These are phyloP conservation scores for Avena atlantica DNA, from an alignment of 176 grass and related monocot species.

Conservation along the genomic window DNA sequence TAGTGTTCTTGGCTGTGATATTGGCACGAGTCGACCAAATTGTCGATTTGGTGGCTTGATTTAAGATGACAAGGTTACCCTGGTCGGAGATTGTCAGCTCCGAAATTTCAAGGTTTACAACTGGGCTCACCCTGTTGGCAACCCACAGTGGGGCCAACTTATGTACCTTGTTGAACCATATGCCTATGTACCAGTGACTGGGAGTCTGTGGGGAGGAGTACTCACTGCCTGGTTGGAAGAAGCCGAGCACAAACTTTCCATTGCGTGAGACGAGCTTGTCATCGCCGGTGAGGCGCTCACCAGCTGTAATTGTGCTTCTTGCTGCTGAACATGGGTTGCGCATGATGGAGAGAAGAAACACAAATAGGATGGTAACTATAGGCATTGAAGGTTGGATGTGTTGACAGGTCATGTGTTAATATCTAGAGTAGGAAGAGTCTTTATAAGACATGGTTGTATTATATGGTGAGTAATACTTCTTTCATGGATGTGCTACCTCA, in stretches of 20 bases:
- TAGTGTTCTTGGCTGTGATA: slow-evolving; percentile 26
- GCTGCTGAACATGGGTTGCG: slow-evolving; percentile 13
- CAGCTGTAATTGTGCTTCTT: slow-evolving; percentile 32
- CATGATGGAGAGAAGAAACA: slow-evolving; percentile 18
- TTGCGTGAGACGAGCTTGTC: slow-evolving; percentile 43
- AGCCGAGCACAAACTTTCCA: slow-evolving; percentile 52
- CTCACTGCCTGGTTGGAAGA: slow-evolving; percentile 40
- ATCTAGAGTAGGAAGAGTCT: background rate
- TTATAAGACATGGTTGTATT: background rate
- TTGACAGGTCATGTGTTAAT: background rate
- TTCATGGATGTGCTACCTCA: background rate
- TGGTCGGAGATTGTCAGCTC: slow-evolving; percentile 43
- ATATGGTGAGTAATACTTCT: background rate
- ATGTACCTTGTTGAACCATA: slow-evolving; percentile 54
- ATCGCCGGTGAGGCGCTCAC: slow-evolving; percentile 25
- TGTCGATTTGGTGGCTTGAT: slow-evolving; percentile 29
- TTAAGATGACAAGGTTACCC: slow-evolving; percentile 52
- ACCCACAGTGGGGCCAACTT: slow-evolving; percentile 51
- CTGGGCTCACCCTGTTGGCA: slow-evolving; percentile 47
- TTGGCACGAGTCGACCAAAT: slow-evolving; percentile 57
- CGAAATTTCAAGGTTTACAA: background rate
- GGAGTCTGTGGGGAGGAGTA: background rate
- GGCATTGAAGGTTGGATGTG: slow-evolving; percentile 19
- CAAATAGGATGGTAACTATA: background rate
- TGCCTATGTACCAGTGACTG: slow-evolving; percentile 50